Evolutionary conservation across 495 filamentous ascomycete genomes (phyloP).

Genomic region (Penicillium psychrofluorescens): DNA sequence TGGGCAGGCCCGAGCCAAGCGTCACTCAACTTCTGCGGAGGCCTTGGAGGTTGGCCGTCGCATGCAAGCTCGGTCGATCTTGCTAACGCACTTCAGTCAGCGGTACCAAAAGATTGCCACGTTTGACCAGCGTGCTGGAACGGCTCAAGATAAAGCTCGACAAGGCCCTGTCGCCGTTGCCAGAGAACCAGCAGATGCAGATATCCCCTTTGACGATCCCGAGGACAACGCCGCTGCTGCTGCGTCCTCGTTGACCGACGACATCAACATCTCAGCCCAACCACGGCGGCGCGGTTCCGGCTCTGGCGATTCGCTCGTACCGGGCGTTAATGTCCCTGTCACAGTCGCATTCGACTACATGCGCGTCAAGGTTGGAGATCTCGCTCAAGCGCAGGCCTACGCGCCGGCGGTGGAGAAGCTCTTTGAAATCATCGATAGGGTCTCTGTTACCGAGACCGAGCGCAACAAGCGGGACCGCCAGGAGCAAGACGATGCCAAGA

Average conservation of each 20-base stretch:
- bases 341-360: slow-evolving; percentile 88
- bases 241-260: slow-evolving; percentile 10
- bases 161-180: slow-evolving; percentile 5
- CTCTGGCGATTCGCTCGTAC: not conserved
- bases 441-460: slow-evolving; percentile 11
- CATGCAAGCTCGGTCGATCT: slow-evolving; percentile 69
- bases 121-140: slow-evolving; percentile 11
- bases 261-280: slow-evolving; percentile 7
- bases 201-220: slow-evolving; percentile 24
- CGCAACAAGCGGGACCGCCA: slow-evolving; percentile 8
- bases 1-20: slow-evolving; percentile 78
- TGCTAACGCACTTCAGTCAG: slow-evolving; percentile 93
- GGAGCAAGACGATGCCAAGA: slow-evolving; percentile 16
- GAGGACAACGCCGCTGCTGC: slow-evolving; percentile 7
- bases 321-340: slow-evolving; percentile 37
- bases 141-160: slow-evolving; percentile 7
- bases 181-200: slow-evolving; percentile 10
- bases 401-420: slow-evolving; percentile 65
- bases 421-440: slow-evolving; percentile 39
- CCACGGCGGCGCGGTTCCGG: too few species aligned
- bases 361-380: slow-evolving; percentile 73
- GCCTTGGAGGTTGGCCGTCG: slow-evolving; percentile 66
- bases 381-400: slow-evolving; percentile 67
- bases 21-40: slow-evolving; percentile 78
- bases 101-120: slow-evolving; percentile 74